phyloP scores from a whole-genome alignment of 768 basidiomycete species.

The Megacollybia marginata region DNA sequence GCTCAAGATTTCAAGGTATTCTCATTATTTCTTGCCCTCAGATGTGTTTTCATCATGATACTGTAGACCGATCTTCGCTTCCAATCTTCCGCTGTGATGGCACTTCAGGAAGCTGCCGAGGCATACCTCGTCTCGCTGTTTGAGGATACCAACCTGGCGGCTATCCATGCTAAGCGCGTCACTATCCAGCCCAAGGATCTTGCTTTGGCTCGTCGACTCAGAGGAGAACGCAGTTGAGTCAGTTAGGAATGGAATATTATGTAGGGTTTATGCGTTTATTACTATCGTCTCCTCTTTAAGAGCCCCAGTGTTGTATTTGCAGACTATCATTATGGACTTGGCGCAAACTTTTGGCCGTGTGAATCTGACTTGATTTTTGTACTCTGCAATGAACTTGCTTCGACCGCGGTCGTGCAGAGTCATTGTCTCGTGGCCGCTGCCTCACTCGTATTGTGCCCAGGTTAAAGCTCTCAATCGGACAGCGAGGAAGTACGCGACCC shows the following conservation, averaged over 20 bases:
- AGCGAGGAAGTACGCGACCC: slow-evolving; percentile 38
- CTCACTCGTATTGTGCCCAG: too few relatives aligned
- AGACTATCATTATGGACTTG: too few relatives aligned
- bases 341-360: too few relatives aligned
- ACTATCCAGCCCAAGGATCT: slow-evolving; percentile 61
- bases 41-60: background rate
- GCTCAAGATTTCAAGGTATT: slow-evolving; percentile 72
- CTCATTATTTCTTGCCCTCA: background rate
- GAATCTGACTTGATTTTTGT: too few relatives aligned
- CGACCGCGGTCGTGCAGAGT: too few relatives aligned
- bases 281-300: too few relatives aligned
- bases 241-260: background rate
- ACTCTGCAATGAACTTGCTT: too few relatives aligned
- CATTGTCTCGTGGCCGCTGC: too few relatives aligned
- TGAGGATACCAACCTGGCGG: slow-evolving; percentile 40
- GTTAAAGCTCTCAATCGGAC: background rate
- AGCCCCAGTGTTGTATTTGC: too few relatives aligned
- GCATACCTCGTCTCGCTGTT: slow-evolving; percentile 13
- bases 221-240: slow-evolving; percentile 33
- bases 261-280: too few relatives aligned
- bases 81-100: slow-evolving; percentile 65
- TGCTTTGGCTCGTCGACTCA: slow-evolving; percentile 44
- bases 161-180: slow-evolving; percentile 53
- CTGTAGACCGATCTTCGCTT: slow-evolving; percentile 65
- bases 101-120: slow-evolving; percentile 51